Conservation (phyloP, 768 basidiomycete genomes). For the Cyclocybe aegerita region DNA sequence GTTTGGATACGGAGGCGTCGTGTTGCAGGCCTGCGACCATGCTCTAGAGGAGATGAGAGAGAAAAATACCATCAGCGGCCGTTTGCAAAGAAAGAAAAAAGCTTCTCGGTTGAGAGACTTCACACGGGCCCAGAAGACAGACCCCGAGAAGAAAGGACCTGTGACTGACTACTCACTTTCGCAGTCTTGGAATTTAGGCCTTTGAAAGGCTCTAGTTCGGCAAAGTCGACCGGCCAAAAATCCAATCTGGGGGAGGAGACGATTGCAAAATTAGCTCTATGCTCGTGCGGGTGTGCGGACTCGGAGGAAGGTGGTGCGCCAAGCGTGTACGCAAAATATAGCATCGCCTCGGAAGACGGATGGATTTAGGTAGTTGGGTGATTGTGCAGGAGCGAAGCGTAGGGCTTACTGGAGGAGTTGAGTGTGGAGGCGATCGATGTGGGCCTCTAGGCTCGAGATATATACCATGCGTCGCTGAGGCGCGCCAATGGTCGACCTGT, state of each 20-base stretch:
- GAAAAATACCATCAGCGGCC: not conserved
- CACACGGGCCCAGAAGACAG: too few species aligned
- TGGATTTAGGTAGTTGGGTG: too few species aligned
- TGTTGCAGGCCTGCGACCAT: constrained; percentile 73
- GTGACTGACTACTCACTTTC: constrained; percentile 43
- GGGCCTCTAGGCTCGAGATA: constrained; percentile 68
- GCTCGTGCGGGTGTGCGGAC: too few species aligned
- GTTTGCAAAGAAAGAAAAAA: not conserved
- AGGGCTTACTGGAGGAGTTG: constrained; percentile 43
- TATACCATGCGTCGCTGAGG: constrained; percentile 71
- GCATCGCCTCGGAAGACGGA: too few species aligned
- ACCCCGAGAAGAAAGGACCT: too few species aligned
- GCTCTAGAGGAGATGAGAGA: constrained; percentile 41
- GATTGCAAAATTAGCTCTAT: too few species aligned
- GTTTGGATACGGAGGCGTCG: constrained; percentile 55
- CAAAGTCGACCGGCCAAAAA: constrained; percentile 55
- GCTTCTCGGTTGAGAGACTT: too few species aligned
- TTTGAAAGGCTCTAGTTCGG: constrained; percentile 59
- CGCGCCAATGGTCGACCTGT: constrained; percentile 65
- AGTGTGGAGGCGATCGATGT: constrained; percentile 66
- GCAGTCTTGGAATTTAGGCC: constrained; percentile 78
- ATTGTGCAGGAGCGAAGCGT: not conserved
- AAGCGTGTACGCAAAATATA: too few species aligned
- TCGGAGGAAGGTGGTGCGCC: too few species aligned
- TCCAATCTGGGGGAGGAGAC: constrained; percentile 30